Conservation (phyloP, 345 rosid species). For the Angophora floribunda region DNA sequence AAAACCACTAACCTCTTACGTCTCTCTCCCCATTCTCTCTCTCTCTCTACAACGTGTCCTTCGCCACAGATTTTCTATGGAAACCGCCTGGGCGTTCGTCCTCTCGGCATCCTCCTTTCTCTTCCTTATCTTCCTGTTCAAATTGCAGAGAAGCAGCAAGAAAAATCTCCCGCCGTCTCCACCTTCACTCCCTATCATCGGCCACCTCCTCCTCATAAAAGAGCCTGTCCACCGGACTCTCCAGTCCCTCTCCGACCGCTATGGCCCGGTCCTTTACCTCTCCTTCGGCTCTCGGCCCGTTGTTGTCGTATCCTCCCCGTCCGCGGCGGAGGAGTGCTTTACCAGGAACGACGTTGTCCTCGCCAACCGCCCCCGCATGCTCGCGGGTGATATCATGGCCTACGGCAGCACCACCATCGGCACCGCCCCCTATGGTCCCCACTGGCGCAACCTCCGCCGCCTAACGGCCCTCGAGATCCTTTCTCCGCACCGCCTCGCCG, state of each 20-base stretch:
- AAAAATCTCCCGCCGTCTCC: conserved; percentile 34
- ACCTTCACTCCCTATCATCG: conserved; percentile 28
- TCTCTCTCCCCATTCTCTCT: not conserved
- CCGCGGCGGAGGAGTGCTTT: conserved; percentile 24
- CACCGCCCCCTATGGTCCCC: conserved; percentile 20
- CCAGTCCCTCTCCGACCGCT: conserved; percentile 1
- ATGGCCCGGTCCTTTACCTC: conserved; percentile 23
- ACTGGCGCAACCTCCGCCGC: conserved; percentile 32
- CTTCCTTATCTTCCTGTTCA: not conserved
- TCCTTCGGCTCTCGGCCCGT: conserved; percentile 19
- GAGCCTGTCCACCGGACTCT: conserved; percentile 26
- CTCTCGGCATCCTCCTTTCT: not conserved
- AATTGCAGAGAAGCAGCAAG: conserved; percentile 5
- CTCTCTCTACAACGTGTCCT: not conserved
- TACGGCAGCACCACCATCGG: conserved; percentile 12
- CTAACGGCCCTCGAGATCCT: conserved; percentile 17
- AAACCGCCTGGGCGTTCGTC: not conserved
- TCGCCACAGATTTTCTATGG: not conserved
- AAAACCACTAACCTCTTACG: not conserved
- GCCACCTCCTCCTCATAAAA: conserved; percentile 33
- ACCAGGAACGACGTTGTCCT: conserved; percentile 24
- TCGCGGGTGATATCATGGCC: conserved; percentile 11
- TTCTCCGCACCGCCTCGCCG: conserved; percentile 5
- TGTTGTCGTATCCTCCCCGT: conserved; percentile 25
- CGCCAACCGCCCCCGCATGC: conserved; percentile 24